Evolutionary conservation across 2,329 filamentous ascomycete genomes (phyloP), one percentile per base, ranked within the genome.

Genomic region (Dothideomycetes sp.): DNA sequence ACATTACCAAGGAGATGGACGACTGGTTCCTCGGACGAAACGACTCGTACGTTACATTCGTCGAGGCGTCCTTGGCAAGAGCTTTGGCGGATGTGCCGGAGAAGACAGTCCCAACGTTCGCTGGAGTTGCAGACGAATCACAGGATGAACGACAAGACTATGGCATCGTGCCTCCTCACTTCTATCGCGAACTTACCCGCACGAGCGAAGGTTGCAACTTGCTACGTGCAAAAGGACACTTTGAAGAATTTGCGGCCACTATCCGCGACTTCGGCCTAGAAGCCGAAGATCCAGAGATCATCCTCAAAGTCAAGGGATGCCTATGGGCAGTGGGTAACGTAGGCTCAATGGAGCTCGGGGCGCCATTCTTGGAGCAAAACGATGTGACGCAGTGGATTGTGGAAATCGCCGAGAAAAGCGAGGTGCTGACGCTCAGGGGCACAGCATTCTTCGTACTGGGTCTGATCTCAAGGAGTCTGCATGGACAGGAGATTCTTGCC

Each of bases 1-100:
- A 98, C 57, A 98, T 98, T 60, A 95, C 88, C 45, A 91, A 94
- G 56, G 93, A 98, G 59, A 98, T 98, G 91, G 91, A 98, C 51
- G 93, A 98, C 62, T 98, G 91, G 91, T 98, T 96, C 56, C 70
- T 98, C 14, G 91, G 91, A 11, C 79, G 91, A 33, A 98, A 98
- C 55, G 89, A 98, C 58, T 81, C 79, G n/a, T 98, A 98, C 50
- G 91, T 98, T 37, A 75, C 79, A 29, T 75, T 96, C 31, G 89
- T 98, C 31, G 91, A 98, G 60, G 91, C 93, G n/a, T 94, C 88
- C 40, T 71, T 98, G 37, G 86, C 88, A 22, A 80, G 86, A 44
- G 82, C 88, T 1, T 88, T 94, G 49, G 70, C 78, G n/a, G 65
- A 69, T 41, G 54, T 64, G n/a, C 61, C 62, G 2, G 73, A 81